Evolutionary conservation across 164 flowering plant genomes (phyloP).

Genomic region (Annona squamosa): DNA sequence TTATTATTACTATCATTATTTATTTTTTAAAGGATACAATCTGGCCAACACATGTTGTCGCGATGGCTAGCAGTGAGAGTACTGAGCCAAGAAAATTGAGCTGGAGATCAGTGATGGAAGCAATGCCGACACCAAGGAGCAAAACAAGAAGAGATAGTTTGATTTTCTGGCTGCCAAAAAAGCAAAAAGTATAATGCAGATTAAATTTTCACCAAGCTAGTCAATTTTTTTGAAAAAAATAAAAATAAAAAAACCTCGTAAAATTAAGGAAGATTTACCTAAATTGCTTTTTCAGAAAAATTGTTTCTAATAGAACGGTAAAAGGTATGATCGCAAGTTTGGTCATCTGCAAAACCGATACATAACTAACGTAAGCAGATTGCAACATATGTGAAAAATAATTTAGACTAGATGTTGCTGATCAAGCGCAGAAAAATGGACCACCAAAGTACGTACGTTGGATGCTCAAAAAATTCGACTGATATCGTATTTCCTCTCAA

Average conservation of each 20-base stretch:
- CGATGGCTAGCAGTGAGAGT: constrained; percentile 81
- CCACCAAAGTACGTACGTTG: no score
- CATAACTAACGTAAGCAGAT: background rate
- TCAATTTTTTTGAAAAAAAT: background rate
- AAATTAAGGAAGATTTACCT: constrained; percentile 35
- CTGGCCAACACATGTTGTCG: constrained; percentile 95
- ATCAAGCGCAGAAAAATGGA: no score
- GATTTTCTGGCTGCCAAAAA: constrained; percentile 68
- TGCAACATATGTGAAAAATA: no score
- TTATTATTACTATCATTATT: background rate
- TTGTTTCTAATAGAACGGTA: constrained; percentile 83
- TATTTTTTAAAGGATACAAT: constrained; percentile 62
- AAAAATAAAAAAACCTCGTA: background rate
- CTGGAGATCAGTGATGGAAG: constrained; percentile 91
- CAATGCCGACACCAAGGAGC: constrained; percentile 88
- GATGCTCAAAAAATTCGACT: no score
- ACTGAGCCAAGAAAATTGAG: constrained; percentile 82
- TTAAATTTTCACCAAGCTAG: no score
- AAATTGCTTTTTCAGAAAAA: constrained; percentile 85
- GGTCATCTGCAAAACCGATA: constrained; percentile 67
- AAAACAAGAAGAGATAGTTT: constrained; percentile 67
- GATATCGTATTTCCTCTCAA: no score
- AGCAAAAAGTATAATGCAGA: background rate
- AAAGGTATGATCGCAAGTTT: constrained; percentile 98
- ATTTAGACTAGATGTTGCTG: no score